Evolutionary conservation across 2,329 filamentous ascomycete genomes (phyloP).

Genomic region (Claviceps quebecensis): DNA sequence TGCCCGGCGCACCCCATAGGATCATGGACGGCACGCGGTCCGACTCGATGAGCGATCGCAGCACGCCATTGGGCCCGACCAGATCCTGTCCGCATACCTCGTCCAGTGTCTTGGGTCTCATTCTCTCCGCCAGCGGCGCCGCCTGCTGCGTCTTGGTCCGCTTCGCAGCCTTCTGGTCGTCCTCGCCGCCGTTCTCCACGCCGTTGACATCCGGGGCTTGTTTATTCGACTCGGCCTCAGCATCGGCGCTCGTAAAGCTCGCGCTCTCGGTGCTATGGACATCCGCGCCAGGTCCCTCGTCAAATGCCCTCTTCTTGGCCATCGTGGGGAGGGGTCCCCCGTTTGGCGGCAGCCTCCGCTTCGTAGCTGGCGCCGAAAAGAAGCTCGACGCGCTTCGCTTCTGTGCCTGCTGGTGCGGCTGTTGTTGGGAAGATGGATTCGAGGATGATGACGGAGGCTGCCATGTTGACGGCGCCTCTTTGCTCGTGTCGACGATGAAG

Average conservation of each 20-base stretch:
- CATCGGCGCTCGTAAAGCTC: background rate
- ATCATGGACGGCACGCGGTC: constrained; percentile 90
- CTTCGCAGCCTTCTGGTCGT: constrained; percentile 31
- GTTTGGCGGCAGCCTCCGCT: constrained; percentile 22
- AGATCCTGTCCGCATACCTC: constrained; percentile 86
- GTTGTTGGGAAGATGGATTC: constrained; percentile 22
- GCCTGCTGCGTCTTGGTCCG: constrained; percentile 55
- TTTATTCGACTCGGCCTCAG: background rate
- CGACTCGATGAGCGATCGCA: constrained; percentile 74
- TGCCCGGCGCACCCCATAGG: constrained; percentile 72
- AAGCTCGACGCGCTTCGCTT: constrained; percentile 44
- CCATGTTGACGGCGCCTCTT: constrained; percentile 18
- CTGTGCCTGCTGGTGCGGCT: constrained; percentile 17
- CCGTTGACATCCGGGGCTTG: background rate
- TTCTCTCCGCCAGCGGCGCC: constrained; percentile 82
- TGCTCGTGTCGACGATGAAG: constrained; percentile 41
- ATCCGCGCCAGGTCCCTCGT: constrained; percentile 35
- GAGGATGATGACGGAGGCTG: background rate
- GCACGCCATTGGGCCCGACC: constrained; percentile 69
- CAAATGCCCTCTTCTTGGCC: constrained; percentile 37
- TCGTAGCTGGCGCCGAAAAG: constrained; percentile 41
- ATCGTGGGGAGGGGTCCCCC: constrained; percentile 16
- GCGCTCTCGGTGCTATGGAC: background rate
- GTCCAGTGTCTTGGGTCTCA: constrained; percentile 73
- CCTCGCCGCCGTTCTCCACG: constrained; percentile 4